Conservation (phyloP, 257 asterid genomes). For the Jasminum sambac region DNA sequence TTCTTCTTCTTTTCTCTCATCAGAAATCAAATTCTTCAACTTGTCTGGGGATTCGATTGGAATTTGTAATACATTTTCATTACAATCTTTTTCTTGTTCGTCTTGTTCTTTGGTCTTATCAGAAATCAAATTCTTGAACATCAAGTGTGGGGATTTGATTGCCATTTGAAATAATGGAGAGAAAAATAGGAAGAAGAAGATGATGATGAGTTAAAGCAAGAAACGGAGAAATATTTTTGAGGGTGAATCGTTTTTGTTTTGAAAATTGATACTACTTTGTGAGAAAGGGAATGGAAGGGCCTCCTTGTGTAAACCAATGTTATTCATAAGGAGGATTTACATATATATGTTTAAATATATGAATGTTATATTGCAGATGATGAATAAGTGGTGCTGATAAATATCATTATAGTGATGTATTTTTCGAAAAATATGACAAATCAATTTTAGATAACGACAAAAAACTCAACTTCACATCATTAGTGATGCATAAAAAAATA, state of each 20-base stretch:
- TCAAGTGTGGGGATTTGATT: conserved; percentile 23
- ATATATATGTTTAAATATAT: too few species aligned
- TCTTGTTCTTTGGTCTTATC: not conserved
- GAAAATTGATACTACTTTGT: not conserved
- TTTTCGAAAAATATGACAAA: too few species aligned
- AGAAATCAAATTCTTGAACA: conserved; percentile 23
- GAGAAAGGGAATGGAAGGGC: not conserved
- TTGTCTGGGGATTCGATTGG: conserved; percentile 24
- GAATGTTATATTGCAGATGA: too few species aligned
- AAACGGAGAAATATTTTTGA: not conserved
- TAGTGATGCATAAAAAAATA: too few species aligned
- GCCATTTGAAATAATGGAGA: conserved; percentile 25
- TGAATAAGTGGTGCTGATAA: too few species aligned
- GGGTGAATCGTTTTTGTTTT: not conserved
- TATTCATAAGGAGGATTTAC: too few species aligned
- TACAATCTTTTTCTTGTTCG: too few species aligned
- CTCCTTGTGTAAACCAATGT: too few species aligned
- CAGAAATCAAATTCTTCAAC: conserved; percentile 21
- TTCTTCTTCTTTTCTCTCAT: not conserved
- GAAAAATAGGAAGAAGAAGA: too few species aligned
- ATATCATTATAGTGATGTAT: too few species aligned
- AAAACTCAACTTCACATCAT: too few species aligned
- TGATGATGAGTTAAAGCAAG: not conserved
- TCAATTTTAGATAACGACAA: too few species aligned
- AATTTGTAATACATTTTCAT: conserved; percentile 17